Conservation (phyloP, 73 alveolate species). For the Durusdinium trenchii region DNA sequence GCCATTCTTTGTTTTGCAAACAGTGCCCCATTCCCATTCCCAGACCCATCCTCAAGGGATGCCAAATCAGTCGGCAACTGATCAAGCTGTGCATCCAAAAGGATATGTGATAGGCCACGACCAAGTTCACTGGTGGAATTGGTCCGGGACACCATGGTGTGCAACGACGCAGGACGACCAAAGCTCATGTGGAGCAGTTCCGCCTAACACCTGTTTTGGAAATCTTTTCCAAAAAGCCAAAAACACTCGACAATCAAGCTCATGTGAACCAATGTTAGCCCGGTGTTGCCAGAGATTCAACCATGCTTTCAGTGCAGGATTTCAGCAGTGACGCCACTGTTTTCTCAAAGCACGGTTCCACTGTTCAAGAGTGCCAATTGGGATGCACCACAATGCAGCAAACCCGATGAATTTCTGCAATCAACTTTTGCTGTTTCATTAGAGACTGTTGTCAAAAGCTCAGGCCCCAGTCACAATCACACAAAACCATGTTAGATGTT, state of each 20-base stretch:
- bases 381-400: neutral
- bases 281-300: neutral
- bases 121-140: neutral
- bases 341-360: neutral
- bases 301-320: neutral
- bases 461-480: neutral
- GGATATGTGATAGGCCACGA: neutral
- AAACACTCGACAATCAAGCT: neutral
- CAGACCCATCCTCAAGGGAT: neutral
- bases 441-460: neutral
- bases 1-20: neutral
- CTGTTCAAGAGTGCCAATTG: too few species aligned
- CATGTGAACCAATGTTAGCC: neutral
- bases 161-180: neutral
- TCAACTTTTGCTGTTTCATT: too few species aligned
- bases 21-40: neutral
- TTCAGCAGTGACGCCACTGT: neutral
- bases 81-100: neutral
- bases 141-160: neutral
- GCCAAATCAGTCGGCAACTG: neutral
- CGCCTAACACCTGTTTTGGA: neutral
- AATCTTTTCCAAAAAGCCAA: neutral
- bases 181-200: too few species aligned
- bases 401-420: neutral
- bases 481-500: neutral